These are phyloP conservation scores for Amauroascus verrucosus DNA, from an alignment of 2,329 filamentous ascomycete species.

Conservation along the genomic window DNA sequence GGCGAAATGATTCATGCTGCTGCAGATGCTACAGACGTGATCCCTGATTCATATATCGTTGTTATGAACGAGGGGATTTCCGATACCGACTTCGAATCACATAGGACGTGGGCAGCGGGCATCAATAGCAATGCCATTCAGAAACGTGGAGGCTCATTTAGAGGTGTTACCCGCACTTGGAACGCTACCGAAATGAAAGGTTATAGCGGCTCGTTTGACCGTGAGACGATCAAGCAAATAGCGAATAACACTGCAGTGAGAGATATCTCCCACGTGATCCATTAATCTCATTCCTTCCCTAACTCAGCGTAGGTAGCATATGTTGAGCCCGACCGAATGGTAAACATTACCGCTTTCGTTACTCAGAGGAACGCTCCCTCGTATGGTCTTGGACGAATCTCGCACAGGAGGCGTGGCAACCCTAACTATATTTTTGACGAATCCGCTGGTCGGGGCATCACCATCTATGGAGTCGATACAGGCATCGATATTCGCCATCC, in stretches of 20 bases:
- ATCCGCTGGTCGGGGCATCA: conserved; percentile 27
- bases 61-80: conserved; percentile 12
- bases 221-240: conserved; percentile 10
- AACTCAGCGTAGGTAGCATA: conserved; percentile 13
- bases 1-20: conserved; percentile 5
- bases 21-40: background rate
- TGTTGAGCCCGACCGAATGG: conserved; percentile 14
- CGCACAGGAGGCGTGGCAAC: conserved; percentile 20
- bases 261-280: background rate
- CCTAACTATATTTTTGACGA: conserved; percentile 30
- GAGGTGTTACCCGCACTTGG: conserved; percentile 4
- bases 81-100: conserved; percentile 5
- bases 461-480: conserved; percentile 32
- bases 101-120: conserved; percentile 6
- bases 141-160: background rate
- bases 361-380: conserved; percentile 19
- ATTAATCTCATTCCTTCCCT: background rate
- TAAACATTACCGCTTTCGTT: conserved; percentile 3
- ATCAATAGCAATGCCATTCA: background rate
- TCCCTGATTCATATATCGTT: conserved; percentile 12
- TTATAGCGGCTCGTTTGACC: conserved; percentile 12
- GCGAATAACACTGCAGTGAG: conserved; percentile 8
- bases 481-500: conserved; percentile 28
- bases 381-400: conserved; percentile 30
- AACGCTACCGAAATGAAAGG: conserved; percentile 1